Evolutionary conservation across 257 asterid genomes (phyloP).

Genomic region (Przewalskia tangutica): DNA sequence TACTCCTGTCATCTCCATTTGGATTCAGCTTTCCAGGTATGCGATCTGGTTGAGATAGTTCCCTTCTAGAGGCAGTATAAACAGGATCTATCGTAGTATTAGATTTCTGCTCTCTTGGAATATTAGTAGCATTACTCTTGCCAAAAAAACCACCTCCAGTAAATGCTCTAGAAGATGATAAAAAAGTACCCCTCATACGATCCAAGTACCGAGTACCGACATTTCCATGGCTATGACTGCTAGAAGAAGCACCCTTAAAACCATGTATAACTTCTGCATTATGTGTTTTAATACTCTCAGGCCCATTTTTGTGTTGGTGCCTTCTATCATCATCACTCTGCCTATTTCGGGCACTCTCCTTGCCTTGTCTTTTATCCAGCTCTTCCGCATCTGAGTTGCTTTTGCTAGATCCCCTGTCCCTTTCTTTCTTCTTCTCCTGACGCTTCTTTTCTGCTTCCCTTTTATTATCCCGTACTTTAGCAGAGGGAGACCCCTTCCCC

Average conservation of each 20-base stretch:
- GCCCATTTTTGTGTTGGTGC: slow-evolving; percentile 35
- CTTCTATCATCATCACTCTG: slow-evolving; percentile 48
- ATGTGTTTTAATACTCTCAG: slow-evolving; percentile 45
- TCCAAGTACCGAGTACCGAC: slow-evolving; percentile 82
- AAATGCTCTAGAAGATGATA: slow-evolving; percentile 92
- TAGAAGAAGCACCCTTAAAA: slow-evolving; percentile 39
- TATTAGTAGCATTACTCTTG: slow-evolving; percentile 32
- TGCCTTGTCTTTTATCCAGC: slow-evolving; percentile 53
- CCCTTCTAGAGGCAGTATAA: slow-evolving; percentile 50
- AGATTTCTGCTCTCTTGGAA: slow-evolving; percentile 64
- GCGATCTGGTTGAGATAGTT: slow-evolving; percentile 44
- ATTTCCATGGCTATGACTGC: slow-evolving; percentile 48
- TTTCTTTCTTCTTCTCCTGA: slow-evolving; percentile 72
- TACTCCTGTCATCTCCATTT: slow-evolving; percentile 63
- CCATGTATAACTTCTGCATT: slow-evolving; percentile 49
- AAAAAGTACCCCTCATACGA: slow-evolving; percentile 85
- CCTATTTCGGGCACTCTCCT: slow-evolving; percentile 51
- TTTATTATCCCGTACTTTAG: slow-evolving; percentile 47
- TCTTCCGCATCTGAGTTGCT: slow-evolving; percentile 90
- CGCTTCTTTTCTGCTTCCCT: slow-evolving; percentile 72
- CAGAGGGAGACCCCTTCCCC: slow-evolving; percentile 49
- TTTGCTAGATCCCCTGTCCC: slow-evolving; percentile 76
- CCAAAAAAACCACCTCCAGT: slow-evolving; percentile 78
- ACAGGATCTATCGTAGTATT: slow-evolving; percentile 36
- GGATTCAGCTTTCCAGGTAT: slow-evolving; percentile 38